Evolutionary conservation across 306 rosid genomes (phyloP), one percentile per base, ranked within the genome.

Genomic region (Hippophae rhamnoides): DNA sequence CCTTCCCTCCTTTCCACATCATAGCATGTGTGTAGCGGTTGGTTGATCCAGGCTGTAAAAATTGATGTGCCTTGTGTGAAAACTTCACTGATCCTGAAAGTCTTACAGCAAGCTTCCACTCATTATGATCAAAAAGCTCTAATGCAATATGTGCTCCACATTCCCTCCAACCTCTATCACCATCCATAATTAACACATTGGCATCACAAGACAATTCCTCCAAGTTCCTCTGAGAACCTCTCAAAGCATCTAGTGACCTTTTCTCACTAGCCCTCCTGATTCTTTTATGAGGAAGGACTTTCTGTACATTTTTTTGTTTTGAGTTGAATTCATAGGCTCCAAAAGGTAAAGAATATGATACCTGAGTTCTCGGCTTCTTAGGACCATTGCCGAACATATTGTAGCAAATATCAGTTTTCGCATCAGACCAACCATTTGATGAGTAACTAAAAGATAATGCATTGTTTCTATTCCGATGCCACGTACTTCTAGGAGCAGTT

Each of bases 1-100:
- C 97, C 76, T 86, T 93, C 64, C 86, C 99, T 71, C 95, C 99
- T 75, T 86, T 93, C 99, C 99, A 93, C 90, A 88, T 86, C 95
- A 93, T 93, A 56, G 89, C 95, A 86, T 93, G 99, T 3, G 99
- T 84, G 57, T 65, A 88, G 54, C 99, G 99, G 71, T 93, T 93
- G 64, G 95, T 82, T 63, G 97, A 84, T 70, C 99, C 99, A 58
- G 88, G 90, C 87, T 86, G 99, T 82, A 93, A 67, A 89, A 93
- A 82, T 46, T 93, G 99, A 76, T 82, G 94, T 47, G 99, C 94
- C 74, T 93, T 93, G 80, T 88, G 86, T 31, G 94, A 82, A 81
- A 82, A 86, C 74, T 78, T 88, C 3, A 89, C 80, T 58, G 65
- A 60, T 63, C 95, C 99, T 14, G 76, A 68, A 52, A 86, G 57